Evolutionary conservation across 2,329 filamentous ascomycete species (phyloP), one percentile per base, ranked within the genome.

Genomic region (Pleochaeta shiraiana): DNA sequence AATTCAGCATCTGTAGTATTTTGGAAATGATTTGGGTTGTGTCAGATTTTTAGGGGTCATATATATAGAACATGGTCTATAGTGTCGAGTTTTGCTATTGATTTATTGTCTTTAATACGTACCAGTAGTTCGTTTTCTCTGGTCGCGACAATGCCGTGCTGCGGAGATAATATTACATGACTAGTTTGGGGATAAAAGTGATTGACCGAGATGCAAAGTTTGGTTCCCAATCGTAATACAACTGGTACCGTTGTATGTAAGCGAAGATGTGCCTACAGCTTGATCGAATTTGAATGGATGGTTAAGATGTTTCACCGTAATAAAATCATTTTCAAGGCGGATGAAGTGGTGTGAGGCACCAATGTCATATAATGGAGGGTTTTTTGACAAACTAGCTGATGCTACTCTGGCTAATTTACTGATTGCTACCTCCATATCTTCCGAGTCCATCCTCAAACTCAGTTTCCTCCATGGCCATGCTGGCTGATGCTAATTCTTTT

Each of bases 241-340:
- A 33, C 12, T 59, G 9, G 31, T 12, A 21, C 53, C 53, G 12
- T 59, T 11, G 26, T 59, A 26, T n/a, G 45, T 11, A 11, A 4
- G 4, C 24, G 16, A 19, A n/a, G 45, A 53, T 11, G 45, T 53
- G 14, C 53, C 53, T 14, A 59, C 28, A 59, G 53, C 53, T 59
- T 59, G 53, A 59, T 59, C 53, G 31, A 59, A 59, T 30, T 59
- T n/a, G 26, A 59, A 59, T 16, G 53, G 53, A 30, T 33, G 28
- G 4, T 3, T n/a, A 2, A 59, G n/a, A 4, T 59, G 28, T 9
- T 31, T 59, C n/a, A 59, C 12, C 9, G 28, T 11, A 59, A 30
- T 16, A 33, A 59, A 59, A 33, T 59, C 53, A 30, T 59, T 59
- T 59, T 31, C 53, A 59, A 3, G n/a, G 53, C 53, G 53, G 31